A percentile compares a stretch with the other conserved stretches of the same genome.
These are phyloP conservation scores for Stylosanthes scabra DNA, from an alignment of 331 rosid genomes.

Conservation along the genomic window DNA sequence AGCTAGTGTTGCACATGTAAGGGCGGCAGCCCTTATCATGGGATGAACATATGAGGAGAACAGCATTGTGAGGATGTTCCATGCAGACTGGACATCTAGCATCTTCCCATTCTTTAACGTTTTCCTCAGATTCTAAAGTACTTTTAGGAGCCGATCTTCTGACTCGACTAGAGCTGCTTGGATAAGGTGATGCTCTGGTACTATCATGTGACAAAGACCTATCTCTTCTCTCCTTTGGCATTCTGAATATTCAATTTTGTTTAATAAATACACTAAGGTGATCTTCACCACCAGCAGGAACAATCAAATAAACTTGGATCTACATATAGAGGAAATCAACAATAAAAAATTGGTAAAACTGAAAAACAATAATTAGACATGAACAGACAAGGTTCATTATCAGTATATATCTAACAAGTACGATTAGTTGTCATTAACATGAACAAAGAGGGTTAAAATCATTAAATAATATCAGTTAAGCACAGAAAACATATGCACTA, in stretches of 20 bases:
- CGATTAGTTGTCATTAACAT: constrained; percentile 5
- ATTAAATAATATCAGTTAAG: neutral
- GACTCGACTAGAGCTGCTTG: constrained; percentile 74
- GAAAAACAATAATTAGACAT: constrained; percentile 14
- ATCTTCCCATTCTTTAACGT: constrained; percentile 90
- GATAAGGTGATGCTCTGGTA: constrained; percentile 76
- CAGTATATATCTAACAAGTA: neutral
- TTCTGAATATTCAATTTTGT: constrained; percentile 40
- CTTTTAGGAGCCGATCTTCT: constrained; percentile 49
- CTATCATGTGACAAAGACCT: constrained; percentile 80
- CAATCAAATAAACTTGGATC: constrained; percentile 37
- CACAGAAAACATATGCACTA: neutral
- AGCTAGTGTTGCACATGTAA: constrained; percentile 97
- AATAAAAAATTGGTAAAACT: constrained; percentile 33
- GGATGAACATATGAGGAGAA: constrained; percentile 91
- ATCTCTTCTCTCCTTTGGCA: constrained; percentile 97
- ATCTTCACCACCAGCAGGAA: constrained; percentile 38
- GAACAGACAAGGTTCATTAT: constrained; percentile 19
- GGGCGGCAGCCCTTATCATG: constrained; percentile 95
- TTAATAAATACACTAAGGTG: constrained; percentile 29
- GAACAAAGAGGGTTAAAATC: neutral
- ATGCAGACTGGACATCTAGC: constrained; percentile 96
- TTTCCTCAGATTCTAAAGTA: constrained; percentile 64
- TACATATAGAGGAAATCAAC: constrained; percentile 38
- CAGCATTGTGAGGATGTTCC: constrained; percentile 99